These are phyloP conservation scores for Coniochaeta pulveracea DNA, from an alignment of 2,329 filamentous ascomycete genomes.

Conservation along the genomic window DNA sequence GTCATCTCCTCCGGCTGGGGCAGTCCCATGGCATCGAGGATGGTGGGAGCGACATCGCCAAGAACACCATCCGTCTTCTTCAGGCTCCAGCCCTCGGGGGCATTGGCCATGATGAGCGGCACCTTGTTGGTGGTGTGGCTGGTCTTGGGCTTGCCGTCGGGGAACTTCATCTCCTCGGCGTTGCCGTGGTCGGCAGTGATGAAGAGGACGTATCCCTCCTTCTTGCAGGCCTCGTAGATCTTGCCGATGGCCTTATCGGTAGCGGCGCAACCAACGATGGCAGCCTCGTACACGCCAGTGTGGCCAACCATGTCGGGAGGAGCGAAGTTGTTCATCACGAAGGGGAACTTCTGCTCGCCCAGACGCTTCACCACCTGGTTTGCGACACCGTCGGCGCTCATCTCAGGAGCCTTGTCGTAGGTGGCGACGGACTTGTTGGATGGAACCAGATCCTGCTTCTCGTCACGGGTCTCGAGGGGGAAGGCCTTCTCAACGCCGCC, in stretches of 20 bases:
- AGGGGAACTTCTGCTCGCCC: conserved; percentile 75
- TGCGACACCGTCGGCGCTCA: conserved; percentile 86
- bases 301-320: conserved; percentile 99
- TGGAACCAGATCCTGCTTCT: conserved; percentile 65
- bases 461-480: conserved; percentile 80
- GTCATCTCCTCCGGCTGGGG: conserved; percentile 88
- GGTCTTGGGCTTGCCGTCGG: conserved; percentile 93
- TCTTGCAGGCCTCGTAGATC: conserved; percentile 89
- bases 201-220: conserved; percentile 86
- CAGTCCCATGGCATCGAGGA: conserved; percentile 84
- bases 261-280: conserved; percentile 67
- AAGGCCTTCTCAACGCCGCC: conserved; percentile 96
- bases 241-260: conserved; percentile 91
- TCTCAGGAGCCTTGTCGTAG: conserved; percentile 89
- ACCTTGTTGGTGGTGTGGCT: conserved; percentile 98
- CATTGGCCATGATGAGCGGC: conserved; percentile 96
- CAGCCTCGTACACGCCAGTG: conserved; percentile 93
- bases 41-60: conserved; percentile 91
- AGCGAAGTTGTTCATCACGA: conserved; percentile 99
- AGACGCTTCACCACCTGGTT: conserved; percentile 85
- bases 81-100: conserved; percentile 77
- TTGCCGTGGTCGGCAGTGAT: conserved; percentile 96
- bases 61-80: conserved; percentile 80
- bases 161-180: conserved; percentile 97
- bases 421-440: conserved; percentile 86